Conservation (phyloP, 1,284 basidiomycete genomes). For the Ustilago sp. region DNA sequence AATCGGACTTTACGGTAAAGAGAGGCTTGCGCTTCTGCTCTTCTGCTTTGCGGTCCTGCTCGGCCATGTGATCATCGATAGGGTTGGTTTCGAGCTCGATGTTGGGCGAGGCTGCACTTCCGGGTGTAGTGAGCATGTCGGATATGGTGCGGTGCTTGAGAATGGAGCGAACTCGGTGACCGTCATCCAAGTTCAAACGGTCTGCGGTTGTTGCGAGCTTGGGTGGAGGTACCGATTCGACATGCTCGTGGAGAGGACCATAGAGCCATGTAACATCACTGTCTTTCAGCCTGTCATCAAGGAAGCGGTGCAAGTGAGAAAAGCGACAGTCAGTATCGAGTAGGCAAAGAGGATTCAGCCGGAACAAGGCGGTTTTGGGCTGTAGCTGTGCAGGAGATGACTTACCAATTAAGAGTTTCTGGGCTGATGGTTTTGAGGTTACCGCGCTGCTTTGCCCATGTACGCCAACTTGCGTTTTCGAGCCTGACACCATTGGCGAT, state of each 20-base stretch:
- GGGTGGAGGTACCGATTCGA: slow-evolving; percentile 75
- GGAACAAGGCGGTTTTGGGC: no score
- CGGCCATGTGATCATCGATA: slow-evolving; percentile 53
- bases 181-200: slow-evolving; percentile 72
- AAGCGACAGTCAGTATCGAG: slow-evolving; percentile 7
- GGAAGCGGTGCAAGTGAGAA: neutral
- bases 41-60: slow-evolving; percentile 48
- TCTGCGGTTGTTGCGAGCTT: slow-evolving; percentile 73
- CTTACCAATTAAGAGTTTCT: slow-evolving; percentile 97
- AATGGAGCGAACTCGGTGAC: slow-evolving; percentile 79
- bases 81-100: slow-evolving; percentile 68
- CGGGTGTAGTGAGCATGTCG: slow-evolving; percentile 79
- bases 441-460: slow-evolving; percentile 99
- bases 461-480: slow-evolving; percentile 98
- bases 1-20: slow-evolving; percentile 57
- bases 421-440: slow-evolving; percentile 94
- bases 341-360: no score
- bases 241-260: slow-evolving; percentile 82
- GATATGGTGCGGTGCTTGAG: slow-evolving; percentile 94
- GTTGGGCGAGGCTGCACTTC: slow-evolving; percentile 72
- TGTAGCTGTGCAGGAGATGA: neutral
- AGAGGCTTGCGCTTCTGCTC: slow-evolving; percentile 33
- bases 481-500: slow-evolving; percentile 94
- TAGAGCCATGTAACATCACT: slow-evolving; percentile 99
- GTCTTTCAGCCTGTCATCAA: slow-evolving; percentile 87